Base-by-base conservation (phyloP, 164 flowering plant species). In the Dillenia turbinata region DNA sequence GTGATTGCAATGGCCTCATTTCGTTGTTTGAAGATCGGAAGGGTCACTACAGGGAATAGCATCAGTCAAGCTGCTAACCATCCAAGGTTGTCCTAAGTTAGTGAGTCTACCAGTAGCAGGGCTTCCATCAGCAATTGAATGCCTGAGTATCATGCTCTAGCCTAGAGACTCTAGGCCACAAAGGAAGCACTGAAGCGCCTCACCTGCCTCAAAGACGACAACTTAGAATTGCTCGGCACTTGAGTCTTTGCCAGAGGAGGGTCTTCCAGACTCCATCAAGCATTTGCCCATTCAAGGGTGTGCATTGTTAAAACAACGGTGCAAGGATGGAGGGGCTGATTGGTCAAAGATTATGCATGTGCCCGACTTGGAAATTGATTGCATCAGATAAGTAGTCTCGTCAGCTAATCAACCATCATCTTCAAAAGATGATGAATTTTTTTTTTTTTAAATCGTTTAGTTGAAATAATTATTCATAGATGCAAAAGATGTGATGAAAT, bases 211-310 rank as follows among this genome's bases (percentile, higher is more conserved):
- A 63, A 45, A 49, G 63, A 52, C 17, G 46, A 63, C 15, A 47
- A 63, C 26, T 52, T 69, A 5, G 55, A 48, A 63, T 16, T 69
- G 72, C 52, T 59, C 66, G 1, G 12, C 24, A 22, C 48, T 69
- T 17, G 22, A 63, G 59, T 44, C 59, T n/a, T 15, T 69, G 58
- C 67, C 72, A 13, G 63, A 46, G 33, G 72, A 69, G 3, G 67
- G 72, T 0, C 45, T 69, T 26, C 53, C 67, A 3, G 10, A 45
- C 3, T 57, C 63, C 17, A 54, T 69, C 24, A 46, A 64, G 49
- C 61, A 64, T 52, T 47, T 69, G 58, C 33, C 9, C 17, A 69
- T 63, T 12, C 43, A 47, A 7, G 66, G 63, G 16, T 59, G 67
- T 52, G 53, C 62, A 26, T 10, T 57, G 12, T 45, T 69, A 40